Evolutionary conservation across 768 basidiomycete species (phyloP).

Genomic region (Tulasnella sp.): DNA sequence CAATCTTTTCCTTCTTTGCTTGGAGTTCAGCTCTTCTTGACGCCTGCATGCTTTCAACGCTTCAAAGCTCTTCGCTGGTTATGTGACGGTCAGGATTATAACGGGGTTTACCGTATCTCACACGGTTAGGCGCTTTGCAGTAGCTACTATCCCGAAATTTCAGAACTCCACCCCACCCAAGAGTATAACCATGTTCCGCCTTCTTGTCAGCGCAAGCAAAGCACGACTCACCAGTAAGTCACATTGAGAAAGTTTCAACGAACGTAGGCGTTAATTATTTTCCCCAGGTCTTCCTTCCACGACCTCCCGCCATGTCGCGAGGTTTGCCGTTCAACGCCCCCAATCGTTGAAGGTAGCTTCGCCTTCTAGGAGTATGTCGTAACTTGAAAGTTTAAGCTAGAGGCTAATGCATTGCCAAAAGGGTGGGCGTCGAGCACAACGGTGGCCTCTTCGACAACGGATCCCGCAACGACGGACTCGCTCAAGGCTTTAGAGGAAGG

Average conservation of each 20-base stretch:
- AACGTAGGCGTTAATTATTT: background rate
- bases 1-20: constrained; percentile 82
- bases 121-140: background rate
- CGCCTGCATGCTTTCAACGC: constrained; percentile 47
- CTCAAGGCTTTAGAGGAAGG: constrained; percentile 76
- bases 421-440: constrained; percentile 81
- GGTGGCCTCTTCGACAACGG: constrained; percentile 72
- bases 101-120: background rate
- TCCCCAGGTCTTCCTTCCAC: background rate
- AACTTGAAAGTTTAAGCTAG: background rate
- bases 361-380: background rate
- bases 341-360: background rate
- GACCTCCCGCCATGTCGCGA: background rate
- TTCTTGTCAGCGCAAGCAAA: background rate
- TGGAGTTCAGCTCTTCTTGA: constrained; percentile 83
- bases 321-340: background rate
- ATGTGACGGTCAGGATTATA: background rate
- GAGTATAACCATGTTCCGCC: background rate
- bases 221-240: background rate
- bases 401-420: constrained; percentile 32
- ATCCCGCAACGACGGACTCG: constrained; percentile 79
- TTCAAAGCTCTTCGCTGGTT: background rate
- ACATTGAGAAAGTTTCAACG: background rate
- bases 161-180: background rate
- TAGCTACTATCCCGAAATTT: constrained; percentile 2